Conservation (phyloP, 2,329 filamentous ascomycete species). For the Ascochyta rabiei region DNA sequence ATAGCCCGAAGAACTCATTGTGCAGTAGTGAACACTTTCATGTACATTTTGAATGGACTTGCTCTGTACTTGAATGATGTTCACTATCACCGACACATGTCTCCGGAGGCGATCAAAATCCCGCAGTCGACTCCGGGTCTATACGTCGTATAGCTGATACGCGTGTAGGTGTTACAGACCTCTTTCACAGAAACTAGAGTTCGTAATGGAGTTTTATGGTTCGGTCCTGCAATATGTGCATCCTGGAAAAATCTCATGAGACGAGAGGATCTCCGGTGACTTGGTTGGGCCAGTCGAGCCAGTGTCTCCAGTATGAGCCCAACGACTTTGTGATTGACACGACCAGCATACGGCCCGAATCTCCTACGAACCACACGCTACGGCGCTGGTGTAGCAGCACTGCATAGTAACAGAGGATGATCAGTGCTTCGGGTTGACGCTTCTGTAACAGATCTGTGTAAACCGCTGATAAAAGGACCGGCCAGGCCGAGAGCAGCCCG, state of each 20-base stretch:
- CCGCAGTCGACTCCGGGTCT: too few species aligned
- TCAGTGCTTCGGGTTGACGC: slow-evolving; percentile 27
- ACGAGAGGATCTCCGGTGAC: background rate
- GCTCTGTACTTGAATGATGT: background rate
- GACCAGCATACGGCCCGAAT: slow-evolving; percentile 24
- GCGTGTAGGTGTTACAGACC: background rate
- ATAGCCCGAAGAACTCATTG: background rate
- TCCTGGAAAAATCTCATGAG: background rate
- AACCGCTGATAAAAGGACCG: slow-evolving; percentile 22
- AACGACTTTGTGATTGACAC: slow-evolving; percentile 20
- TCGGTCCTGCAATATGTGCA: background rate
- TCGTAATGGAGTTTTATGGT: too few species aligned
- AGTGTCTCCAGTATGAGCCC: slow-evolving; percentile 25
- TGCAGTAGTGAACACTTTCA: background rate
- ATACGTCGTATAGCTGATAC: background rate
- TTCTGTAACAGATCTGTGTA: slow-evolving; percentile 26
- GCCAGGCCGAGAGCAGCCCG: slow-evolving; percentile 26
- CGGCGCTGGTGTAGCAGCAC: slow-evolving; percentile 26
- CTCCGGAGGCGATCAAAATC: background rate
- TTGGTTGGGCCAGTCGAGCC: slow-evolving; percentile 31
- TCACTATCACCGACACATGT: background rate
- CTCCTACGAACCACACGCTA: slow-evolving; percentile 23
- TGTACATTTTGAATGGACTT: background rate
- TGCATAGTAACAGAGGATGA: slow-evolving; percentile 29
- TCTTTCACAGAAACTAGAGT: too few species aligned